Conservation (phyloP, 2,329 filamentous ascomycete genomes). For the Epichloe elymi region DNA sequence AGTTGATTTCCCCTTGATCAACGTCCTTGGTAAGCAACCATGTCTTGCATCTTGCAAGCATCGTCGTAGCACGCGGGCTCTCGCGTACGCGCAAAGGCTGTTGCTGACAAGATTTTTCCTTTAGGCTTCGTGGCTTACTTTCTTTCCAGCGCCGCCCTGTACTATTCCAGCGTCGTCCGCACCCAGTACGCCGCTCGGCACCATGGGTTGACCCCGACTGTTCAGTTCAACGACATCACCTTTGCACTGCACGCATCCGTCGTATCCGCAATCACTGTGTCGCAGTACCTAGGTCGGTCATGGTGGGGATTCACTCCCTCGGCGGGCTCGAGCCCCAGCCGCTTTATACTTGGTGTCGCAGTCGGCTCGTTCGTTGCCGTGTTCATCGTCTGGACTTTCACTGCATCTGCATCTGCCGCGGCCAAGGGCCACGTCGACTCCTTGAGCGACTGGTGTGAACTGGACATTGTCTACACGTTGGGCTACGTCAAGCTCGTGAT, state of each 20-base stretch:
- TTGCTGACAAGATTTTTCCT: neutral
- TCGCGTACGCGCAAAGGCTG: neutral
- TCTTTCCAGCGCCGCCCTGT: conserved; percentile 59
- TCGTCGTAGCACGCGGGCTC: too few species aligned
- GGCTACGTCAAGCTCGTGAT: conserved; percentile 83
- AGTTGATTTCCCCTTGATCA: conserved; percentile 79
- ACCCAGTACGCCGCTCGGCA: conserved; percentile 75
- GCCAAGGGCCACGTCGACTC: conserved; percentile 22
- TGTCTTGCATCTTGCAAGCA: neutral
- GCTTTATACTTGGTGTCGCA: conserved; percentile 54
- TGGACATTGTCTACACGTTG: conserved; percentile 53
- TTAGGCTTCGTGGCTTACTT: conserved; percentile 63
- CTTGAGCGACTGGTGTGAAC: conserved; percentile 41
- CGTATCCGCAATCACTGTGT: conserved; percentile 58
- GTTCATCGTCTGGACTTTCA: conserved; percentile 32
- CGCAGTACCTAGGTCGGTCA: conserved; percentile 61
- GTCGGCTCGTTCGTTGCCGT: conserved; percentile 54
- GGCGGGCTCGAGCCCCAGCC: conserved; percentile 40
- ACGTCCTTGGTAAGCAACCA: conserved; percentile 37
- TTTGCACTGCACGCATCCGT: conserved; percentile 75
- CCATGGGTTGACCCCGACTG: conserved; percentile 62
- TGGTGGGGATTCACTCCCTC: conserved; percentile 66
- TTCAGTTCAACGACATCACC: conserved; percentile 77
- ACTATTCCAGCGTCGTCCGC: conserved; percentile 67
- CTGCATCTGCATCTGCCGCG: conserved; percentile 29